Evolutionary conservation across 2,329 filamentous ascomycete genomes (phyloP).

Genomic region (Pseudogymnoascus sp.): DNA sequence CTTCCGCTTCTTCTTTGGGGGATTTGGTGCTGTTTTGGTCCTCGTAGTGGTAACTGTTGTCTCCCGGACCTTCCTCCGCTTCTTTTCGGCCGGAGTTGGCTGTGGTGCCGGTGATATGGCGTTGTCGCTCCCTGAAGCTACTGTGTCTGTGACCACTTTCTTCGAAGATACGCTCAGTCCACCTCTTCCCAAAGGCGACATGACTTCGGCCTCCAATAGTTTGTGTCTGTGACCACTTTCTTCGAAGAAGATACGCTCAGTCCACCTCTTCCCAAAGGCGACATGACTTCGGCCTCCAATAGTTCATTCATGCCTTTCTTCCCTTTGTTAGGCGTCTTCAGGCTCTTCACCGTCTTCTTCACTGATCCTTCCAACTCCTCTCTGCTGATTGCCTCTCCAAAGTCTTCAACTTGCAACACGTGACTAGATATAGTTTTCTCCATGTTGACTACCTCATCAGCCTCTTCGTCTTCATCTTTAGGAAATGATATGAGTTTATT

Average conservation of each 20-base stretch:
- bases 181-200: not conserved
- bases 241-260: not conserved
- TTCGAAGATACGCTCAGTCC: not conserved
- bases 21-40: slow-evolving; percentile 20
- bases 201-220: not conserved
- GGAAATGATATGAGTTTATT: slow-evolving; percentile 34
- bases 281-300: too few species aligned
- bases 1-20: slow-evolving; percentile 47
- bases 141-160: not conserved
- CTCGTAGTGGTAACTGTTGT: not conserved
- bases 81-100: slow-evolving; percentile 13
- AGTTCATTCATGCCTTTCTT: not conserved
- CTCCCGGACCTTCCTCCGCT: slow-evolving; percentile 19
- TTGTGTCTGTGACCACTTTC: not conserved
- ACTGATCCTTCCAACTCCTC: slow-evolving; percentile 12
- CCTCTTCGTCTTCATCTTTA: slow-evolving; percentile 13
- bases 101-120: not conserved
- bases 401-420: slow-evolving; percentile 17
- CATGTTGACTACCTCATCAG: not conserved
- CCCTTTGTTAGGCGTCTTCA: not conserved
- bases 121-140: not conserved
- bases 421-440: slow-evolving; percentile 6
- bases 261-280: not conserved
- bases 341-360: not conserved
- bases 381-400: slow-evolving; percentile 28